These are phyloP conservation scores for Oxytropis ochrocephala DNA, from an alignment of 306 rosid species.

Conservation along the genomic window DNA sequence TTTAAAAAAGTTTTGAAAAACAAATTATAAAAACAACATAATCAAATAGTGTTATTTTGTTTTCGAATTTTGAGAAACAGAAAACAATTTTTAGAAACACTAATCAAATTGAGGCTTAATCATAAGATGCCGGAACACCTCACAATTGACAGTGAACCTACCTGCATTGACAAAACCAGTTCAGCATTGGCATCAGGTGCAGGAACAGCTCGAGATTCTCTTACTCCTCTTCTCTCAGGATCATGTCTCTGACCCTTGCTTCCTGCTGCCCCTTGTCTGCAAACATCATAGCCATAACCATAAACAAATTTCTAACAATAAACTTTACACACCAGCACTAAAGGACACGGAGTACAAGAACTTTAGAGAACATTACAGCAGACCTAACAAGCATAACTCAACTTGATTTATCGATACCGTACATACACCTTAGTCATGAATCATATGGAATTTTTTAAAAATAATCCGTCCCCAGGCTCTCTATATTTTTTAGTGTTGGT, in stretches of 20 bases:
- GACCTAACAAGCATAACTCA: background rate
- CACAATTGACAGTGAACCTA: slow-evolving; percentile 24
- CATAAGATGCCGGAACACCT: too few species aligned
- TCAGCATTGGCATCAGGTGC: slow-evolving; percentile 99
- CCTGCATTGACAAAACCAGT: slow-evolving; percentile 90
- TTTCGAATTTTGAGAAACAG: too few species aligned
- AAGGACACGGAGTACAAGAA: background rate
- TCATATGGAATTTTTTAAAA: background rate
- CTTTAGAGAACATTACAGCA: background rate
- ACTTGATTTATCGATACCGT: background rate
- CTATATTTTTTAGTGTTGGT: background rate
- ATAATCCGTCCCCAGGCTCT: background rate
- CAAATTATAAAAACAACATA: too few species aligned
- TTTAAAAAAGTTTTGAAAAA: too few species aligned
- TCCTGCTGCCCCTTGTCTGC: slow-evolving; percentile 87
- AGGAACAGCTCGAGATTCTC: slow-evolving; percentile 88
- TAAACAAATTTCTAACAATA: background rate
- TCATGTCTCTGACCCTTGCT: slow-evolving; percentile 75
- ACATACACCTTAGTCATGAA: background rate
- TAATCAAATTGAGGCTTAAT: too few species aligned
- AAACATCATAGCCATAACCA: slow-evolving; percentile 19
- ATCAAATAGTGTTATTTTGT: too few species aligned
- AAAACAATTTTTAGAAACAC: too few species aligned
- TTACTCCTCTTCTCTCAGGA: slow-evolving; percentile 64
- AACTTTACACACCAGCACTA: slow-evolving; percentile 1